Percentiles rank a stretch among this genome's conserved stretches.
phyloP scores from a whole-genome alignment of 1,284 basidiomycete genomes.

The Ustilago lituana region DNA sequence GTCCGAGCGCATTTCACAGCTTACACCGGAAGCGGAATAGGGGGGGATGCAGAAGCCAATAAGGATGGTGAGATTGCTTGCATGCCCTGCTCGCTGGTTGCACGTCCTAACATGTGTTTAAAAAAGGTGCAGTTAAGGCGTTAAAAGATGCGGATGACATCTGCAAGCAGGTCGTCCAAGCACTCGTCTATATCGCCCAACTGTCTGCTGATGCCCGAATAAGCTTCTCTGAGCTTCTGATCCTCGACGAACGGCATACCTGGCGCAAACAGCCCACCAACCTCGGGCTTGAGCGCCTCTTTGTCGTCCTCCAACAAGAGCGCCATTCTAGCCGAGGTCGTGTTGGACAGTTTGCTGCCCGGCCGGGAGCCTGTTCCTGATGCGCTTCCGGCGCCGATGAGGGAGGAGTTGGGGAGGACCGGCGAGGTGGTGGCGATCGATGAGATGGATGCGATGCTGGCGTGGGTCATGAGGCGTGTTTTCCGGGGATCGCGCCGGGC shows the following conservation, averaged over 20 bases:
- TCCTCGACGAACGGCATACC: conserved; percentile 40
- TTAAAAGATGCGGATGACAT: conserved; percentile 44
- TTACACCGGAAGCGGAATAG: too few relatives aligned
- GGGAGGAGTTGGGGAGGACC: conserved; percentile 2
- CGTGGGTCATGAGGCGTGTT: conserved; percentile 23
- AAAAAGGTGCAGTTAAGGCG: too few relatives aligned
- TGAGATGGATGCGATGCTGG: conserved; percentile 27
- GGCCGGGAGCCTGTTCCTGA: conserved; percentile 16
- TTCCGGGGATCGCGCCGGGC: conserved; percentile 49
- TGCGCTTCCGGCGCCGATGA: neutral
- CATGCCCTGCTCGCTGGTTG: too few relatives aligned
- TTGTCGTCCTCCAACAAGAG: conserved; percentile 18
- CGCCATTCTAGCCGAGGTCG: neutral
- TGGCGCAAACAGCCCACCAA: conserved; percentile 50
- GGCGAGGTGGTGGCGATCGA: conserved; percentile 14
- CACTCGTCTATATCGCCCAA: conserved; percentile 43
- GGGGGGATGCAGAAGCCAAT: too few relatives aligned
- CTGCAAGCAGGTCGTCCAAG: conserved; percentile 33
- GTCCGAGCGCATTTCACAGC: too few relatives aligned
- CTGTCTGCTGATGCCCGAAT: conserved; percentile 28
- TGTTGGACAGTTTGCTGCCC: conserved; percentile 24
- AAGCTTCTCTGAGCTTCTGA: conserved; percentile 35
- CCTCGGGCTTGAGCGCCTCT: conserved; percentile 34
- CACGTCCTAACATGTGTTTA: too few relatives aligned
- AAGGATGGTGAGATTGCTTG: too few relatives aligned